Evolutionary conservation across 768 basidiomycete genomes (phyloP).

Genomic region (Lactarius indigo): DNA sequence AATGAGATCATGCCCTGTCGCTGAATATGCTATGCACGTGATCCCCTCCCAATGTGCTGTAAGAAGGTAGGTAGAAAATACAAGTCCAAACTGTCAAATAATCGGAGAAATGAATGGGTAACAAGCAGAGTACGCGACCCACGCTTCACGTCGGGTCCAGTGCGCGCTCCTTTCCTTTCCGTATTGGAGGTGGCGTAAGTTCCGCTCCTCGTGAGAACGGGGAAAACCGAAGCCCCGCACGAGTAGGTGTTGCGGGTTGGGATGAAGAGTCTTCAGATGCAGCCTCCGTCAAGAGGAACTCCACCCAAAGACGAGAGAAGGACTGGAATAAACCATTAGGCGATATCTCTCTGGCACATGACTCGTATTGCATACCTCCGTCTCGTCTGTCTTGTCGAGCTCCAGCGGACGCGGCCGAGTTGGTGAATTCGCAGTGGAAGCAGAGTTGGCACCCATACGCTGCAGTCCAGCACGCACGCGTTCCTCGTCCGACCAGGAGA

Average conservation of each 20-base stretch:
- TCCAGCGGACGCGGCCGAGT: constrained; percentile 45
- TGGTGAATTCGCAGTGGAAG: constrained; percentile 28
- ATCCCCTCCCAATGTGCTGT: neutral
- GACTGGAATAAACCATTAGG: constrained; percentile 49
- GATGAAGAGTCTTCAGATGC: constrained; percentile 39
- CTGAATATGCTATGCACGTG: neutral
- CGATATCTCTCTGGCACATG: neutral
- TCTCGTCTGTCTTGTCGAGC: constrained; percentile 77
- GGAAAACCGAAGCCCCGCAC: constrained; percentile 17
- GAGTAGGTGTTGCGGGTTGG: constrained; percentile 21
- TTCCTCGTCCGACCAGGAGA: constrained; percentile 91
- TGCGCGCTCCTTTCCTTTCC: constrained; percentile 49
- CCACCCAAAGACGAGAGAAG: constrained; percentile 96
- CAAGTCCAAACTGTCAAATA: constrained; percentile 16
- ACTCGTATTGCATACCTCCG: constrained; percentile 52
- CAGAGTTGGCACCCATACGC: constrained; percentile 37
- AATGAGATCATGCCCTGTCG: neutral
- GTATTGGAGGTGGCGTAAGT: constrained; percentile 40
- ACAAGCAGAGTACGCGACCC: neutral
- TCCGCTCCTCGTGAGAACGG: constrained; percentile 38
- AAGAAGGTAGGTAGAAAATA: constrained; percentile 4
- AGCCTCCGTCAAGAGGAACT: constrained; percentile 94
- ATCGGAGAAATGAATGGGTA: neutral
- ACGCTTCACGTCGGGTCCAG: constrained; percentile 18
- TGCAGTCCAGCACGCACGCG: constrained; percentile 88